Conservation (phyloP, 2,329 filamentous ascomycete genomes). For the Pseudogymnoascus sp. region DNA sequence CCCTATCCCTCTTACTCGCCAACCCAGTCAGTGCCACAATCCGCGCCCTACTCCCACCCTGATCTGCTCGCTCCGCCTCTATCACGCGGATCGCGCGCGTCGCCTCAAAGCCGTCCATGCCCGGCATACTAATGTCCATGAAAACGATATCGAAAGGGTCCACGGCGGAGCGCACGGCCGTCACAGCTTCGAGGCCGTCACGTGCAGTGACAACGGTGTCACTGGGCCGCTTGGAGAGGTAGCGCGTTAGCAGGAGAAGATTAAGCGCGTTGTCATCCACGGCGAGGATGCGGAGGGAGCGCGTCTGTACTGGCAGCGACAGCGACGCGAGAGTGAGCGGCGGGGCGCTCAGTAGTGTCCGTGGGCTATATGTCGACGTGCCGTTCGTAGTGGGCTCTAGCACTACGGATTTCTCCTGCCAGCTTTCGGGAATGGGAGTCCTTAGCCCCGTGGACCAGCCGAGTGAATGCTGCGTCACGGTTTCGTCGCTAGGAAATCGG, state of each 20-base stretch:
- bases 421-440: background rate
- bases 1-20: constrained; percentile 38
- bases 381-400: background rate
- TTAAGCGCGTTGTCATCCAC: constrained; percentile 36
- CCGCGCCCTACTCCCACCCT: background rate
- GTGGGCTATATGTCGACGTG: background rate
- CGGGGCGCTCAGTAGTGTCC: background rate
- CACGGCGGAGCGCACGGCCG: constrained; percentile 27
- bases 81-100: constrained; percentile 39
- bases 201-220: constrained; percentile 32
- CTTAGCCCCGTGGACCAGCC: background rate
- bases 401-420: background rate
- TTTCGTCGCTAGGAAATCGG: background rate
- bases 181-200: constrained; percentile 39
- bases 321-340: constrained; percentile 3
- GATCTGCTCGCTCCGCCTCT: constrained; percentile 28
- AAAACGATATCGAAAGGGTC: constrained; percentile 34
- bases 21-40: constrained; percentile 46
- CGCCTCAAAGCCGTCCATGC: constrained; percentile 42
- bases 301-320: background rate
- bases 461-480: background rate
- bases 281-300: constrained; percentile 23
- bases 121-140: constrained; percentile 49
- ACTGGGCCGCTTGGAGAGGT: constrained; percentile 30
- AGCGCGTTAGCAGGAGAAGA: constrained; percentile 29